Percentiles rank a stretch among this genome's conserved stretches.
Evolutionary conservation across 768 basidiomycete species (phyloP).

Genomic region (Mycena indigotica): DNA sequence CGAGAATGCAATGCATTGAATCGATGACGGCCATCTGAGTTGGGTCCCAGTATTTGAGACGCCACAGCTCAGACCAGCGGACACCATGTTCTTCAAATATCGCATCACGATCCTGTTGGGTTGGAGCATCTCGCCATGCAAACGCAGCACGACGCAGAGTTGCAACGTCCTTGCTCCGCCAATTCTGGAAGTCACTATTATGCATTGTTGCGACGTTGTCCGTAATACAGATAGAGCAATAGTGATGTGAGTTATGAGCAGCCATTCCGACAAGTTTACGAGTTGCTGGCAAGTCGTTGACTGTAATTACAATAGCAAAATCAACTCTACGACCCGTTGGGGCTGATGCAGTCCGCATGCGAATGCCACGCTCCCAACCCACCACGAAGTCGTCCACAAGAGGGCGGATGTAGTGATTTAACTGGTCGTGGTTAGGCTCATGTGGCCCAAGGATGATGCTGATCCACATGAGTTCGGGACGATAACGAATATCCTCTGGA

Average conservation of each 20-base stretch:
- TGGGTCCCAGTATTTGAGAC: not conserved
- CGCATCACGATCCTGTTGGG: not conserved
- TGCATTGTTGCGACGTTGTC: not conserved
- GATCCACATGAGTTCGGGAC: too few species aligned
- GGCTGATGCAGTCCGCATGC: constrained; percentile 8
- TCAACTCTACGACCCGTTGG: constrained; percentile 7
- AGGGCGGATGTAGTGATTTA: constrained; percentile 17
- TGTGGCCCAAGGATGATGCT: too few species aligned
- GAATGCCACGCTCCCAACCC: constrained; percentile 28
- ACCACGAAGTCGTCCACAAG: constrained; percentile 15
- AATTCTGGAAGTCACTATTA: not conserved
- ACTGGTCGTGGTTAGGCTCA: constrained; percentile 19
- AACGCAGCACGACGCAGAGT: not conserved
- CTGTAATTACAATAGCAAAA: constrained; percentile 16
- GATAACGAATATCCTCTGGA: too few species aligned
- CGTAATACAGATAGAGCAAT: not conserved
- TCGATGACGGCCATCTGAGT: not conserved
- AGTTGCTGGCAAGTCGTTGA: constrained; percentile 18
- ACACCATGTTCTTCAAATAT: not conserved
- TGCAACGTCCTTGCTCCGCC: not conserved
- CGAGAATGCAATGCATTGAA: not conserved
- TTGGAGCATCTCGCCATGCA: not conserved
- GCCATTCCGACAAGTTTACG: not conserved
- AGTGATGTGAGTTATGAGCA: not conserved
- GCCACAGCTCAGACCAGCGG: too few species aligned